These are phyloP conservation scores for Candida endomychidarum DNA, from an alignment of 805 yeast genomes.

Conservation along the genomic window DNA sequence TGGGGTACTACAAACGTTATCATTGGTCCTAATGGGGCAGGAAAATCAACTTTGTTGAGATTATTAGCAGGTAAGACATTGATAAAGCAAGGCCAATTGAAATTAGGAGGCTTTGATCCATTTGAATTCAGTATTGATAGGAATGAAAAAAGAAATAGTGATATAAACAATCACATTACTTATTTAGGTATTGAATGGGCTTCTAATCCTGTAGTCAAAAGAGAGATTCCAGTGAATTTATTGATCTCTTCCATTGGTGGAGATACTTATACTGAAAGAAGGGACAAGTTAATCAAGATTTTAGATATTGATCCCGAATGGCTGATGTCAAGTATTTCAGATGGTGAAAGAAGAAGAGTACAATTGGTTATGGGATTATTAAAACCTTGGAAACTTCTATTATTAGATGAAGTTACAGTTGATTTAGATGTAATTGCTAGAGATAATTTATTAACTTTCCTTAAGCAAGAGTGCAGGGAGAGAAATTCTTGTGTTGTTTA, in stretches of 20 bases:
- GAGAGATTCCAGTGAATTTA: conserved; percentile 86
- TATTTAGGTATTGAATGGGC: conserved; percentile 99
- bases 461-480: conserved; percentile 67
- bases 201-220: conserved; percentile 79
- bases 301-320: conserved; percentile 85
- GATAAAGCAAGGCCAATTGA: conserved; percentile 67
- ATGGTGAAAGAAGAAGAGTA: conserved; percentile 93
- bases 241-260: conserved; percentile 80
- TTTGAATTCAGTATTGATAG: conserved; percentile 60
- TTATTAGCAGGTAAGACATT: conserved; percentile 90
- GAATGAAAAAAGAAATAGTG: conserved; percentile 41
- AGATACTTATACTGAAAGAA: conserved; percentile 61
- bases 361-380: conserved; percentile 91
- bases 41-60: conserved; percentile 84
- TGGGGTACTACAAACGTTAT: conserved; percentile 75
- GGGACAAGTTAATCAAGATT: conserved; percentile 72
- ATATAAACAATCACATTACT: conserved; percentile 55
- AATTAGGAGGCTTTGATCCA: conserved; percentile 85
- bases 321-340: conserved; percentile 91
- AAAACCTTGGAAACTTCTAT: conserved; percentile 82
- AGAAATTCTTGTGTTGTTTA: conserved; percentile 80
- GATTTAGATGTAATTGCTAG: conserved; percentile 94
- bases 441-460: conserved; percentile 65
- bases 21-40: conserved; percentile 96
- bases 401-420: conserved; percentile 96